phyloP scores from a whole-genome alignment of 768 basidiomycete species.

The Termitomyces titanicus region DNA sequence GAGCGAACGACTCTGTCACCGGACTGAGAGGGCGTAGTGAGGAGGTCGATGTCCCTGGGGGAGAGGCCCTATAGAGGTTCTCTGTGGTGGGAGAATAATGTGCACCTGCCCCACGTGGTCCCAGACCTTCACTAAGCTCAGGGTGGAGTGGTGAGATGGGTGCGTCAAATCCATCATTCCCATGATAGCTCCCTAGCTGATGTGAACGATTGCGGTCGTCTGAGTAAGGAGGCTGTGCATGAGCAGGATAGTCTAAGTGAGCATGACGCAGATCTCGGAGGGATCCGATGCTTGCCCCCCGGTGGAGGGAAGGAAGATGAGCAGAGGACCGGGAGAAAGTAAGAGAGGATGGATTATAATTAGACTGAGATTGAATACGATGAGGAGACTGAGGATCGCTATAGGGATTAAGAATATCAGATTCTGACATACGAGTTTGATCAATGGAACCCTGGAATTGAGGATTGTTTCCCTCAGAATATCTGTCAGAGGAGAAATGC shows the following conservation, averaged over 20 bases:
- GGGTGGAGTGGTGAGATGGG: constrained; percentile 55
- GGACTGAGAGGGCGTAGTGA: constrained; percentile 31
- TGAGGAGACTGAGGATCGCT: constrained; percentile 27
- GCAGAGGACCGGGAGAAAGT: constrained; percentile 29
- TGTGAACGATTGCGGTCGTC: constrained; percentile 26
- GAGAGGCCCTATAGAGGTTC: constrained; percentile 56
- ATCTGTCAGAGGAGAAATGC: constrained; percentile 28
- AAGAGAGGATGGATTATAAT: constrained; percentile 29
- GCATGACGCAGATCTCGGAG: constrained; percentile 38
- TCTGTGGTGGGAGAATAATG: constrained; percentile 45
- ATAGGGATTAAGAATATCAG: constrained; percentile 45
- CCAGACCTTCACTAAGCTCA: constrained; percentile 42
- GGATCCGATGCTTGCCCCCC: constrained; percentile 42
- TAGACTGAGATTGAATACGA: constrained; percentile 40
- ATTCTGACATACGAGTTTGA: constrained; percentile 70
- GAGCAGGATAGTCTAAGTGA: constrained; percentile 31
- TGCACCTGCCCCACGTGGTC: constrained; percentile 22
- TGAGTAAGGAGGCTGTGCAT: constrained; percentile 26
- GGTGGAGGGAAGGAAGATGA: constrained; percentile 43
- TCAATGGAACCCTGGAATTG: constrained; percentile 39
- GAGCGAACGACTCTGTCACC: constrained; percentile 25
- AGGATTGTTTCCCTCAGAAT: constrained; percentile 30
- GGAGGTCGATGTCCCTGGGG: constrained; percentile 59
- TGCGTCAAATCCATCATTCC: constrained; percentile 35
- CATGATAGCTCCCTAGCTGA: constrained; percentile 29